Base-by-base conservation (phyloP, 1,284 basidiomycete genomes). In the Leucoagaricus sp. region DNA sequence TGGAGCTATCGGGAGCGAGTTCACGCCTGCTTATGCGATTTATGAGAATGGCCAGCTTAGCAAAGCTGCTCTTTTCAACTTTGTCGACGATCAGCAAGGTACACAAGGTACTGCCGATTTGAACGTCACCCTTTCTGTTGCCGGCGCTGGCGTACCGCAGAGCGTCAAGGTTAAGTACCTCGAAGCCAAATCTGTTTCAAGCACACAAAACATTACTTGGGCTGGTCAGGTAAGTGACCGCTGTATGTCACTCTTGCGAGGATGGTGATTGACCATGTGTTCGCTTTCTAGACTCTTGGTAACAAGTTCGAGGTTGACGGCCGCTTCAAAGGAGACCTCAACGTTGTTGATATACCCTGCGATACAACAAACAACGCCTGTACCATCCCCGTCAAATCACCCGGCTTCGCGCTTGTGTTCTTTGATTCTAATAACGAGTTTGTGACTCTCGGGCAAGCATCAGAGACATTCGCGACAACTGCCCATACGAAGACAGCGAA, bases 171-270 rank as follows among this genome's bases (percentile, higher is more conserved):
- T 86, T 59, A 85, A 85, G 79, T 85, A 84, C 64, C 75, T 88
- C 33, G 61, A 68, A 3, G 80, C 86, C 10, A 64, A 70, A 0
- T 80, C 76, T 0, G 84, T 90, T 1, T 73, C 81, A 3, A 80
- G 84, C 60, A 89, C 87, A 65, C 77, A 75, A 60, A 86, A 89
- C 68, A 84, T 90, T 63, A 88, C 85, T 1, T 93, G 90, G 89
- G 84, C 81, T 29, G 79, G 80, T 1, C 85, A 83, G 72, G 80
- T 78, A 54, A 36, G 69, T 49, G 4, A 28, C 4, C 15, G 51
- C 23, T 49, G 31, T 34, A 7, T 4, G 4, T 7, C 3, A 7
- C 36, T 38, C 12, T 15, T 38, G 19, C 23, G 45, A 15, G n/a
- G n/a, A 40, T 21, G 45, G 49, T 41, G 4, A 46, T 15, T 28